Evolutionary conservation across 2,329 filamentous ascomycete genomes (phyloP), one percentile per base, ranked within the genome.

Genomic region (Lachnellula hyalina): DNA sequence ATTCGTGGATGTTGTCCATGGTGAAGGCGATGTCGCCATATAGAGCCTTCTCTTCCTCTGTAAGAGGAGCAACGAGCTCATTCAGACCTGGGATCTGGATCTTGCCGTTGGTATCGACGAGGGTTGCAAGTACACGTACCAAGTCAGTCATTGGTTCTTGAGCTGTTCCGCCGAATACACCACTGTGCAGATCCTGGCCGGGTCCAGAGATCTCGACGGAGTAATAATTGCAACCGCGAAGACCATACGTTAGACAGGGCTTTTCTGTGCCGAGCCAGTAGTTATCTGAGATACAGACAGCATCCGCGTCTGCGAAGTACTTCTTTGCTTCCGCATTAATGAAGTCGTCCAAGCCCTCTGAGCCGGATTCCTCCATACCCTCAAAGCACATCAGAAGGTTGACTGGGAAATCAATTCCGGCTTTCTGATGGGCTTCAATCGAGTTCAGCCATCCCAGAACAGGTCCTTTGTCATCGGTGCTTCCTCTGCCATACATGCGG

Each of bases 191-290:
- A 72, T 99, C 94, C 63, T 93, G 89, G 41, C 86, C 94, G 11
- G 94, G 94, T 0, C 94, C 94, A 8, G 88, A 91, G 61, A 99
- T 79, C 74, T 94, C 89, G 64, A 99, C 75, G 51, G 87, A 89
- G 79, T 97, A 99, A 82, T 99, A 99, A 78, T 95, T 97, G 84
- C 90, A 95, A 52, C 94, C 94, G 63, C 94, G 89, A 60, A 99
- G 87, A 65, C 94, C 94, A 72, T 99, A 99, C 9, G 94, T 99
- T 68, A 99, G 76, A 73, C 94, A 99, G 12, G 94, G 94, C 81
- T 96, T 96, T 81, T 97, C 91, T 5, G 94, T 97, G 56, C 94
- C 94, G 41, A 99, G 85, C 94, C 94, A 99, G 84, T 99, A 99
- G 82, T 99, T 99, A 75, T 99, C 94, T 47, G 90, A 96, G 71